Evolutionary conservation across 208 protist species (phyloP), one percentile per base, ranked within the genome.

Genomic region (Strigomonas culicis): DNA sequence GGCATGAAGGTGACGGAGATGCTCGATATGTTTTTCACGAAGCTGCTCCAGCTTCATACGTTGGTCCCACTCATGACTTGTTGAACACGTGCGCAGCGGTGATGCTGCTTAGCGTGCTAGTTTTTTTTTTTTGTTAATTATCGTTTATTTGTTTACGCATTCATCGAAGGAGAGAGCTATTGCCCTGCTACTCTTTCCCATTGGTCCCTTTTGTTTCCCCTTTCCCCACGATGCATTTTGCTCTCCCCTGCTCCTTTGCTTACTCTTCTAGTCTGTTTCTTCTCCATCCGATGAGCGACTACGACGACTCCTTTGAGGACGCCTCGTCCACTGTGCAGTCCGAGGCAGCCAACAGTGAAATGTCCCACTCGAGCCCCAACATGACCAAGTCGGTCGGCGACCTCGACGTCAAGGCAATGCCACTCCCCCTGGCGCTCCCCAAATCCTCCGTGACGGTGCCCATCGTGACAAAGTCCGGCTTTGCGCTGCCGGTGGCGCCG

Each of bases 291-390:
- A 93, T 93, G 87, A 77, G 66, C 58, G 59, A 65, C n/a, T 93
- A 90, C 69, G 74, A 80, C 19, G 83, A 90, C 39, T 83, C 77
- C 0, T 93, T 93, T 69, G 81, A 88, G 32, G 50, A 62, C n/a
- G 70, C 65, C 28, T 74, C 83, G n/a, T n/a, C n/a, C n/a, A n/a
- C n/a, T n/a, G n/a, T n/a, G n/a, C n/a, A n/a, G n/a, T n/a, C n/a
- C n/a, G n/a, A n/a, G n/a, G n/a, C n/a, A n/a, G n/a, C n/a, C n/a
- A n/a, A n/a, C n/a, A n/a, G n/a, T n/a, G n/a, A n/a, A n/a, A n/a
- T n/a, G n/a, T n/a, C n/a, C n/a, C n/a, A n/a, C n/a, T n/a, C n/a
- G n/a, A n/a, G n/a, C n/a, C n/a, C n/a, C n/a, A n/a, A n/a, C n/a
- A n/a, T n/a, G n/a, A n/a, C n/a, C n/a, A n/a, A n/a, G n/a, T n/a